These are phyloP conservation scores for Saturnispora ahearnii DNA, from an alignment of 805 yeast species.

Conservation along the genomic window DNA sequence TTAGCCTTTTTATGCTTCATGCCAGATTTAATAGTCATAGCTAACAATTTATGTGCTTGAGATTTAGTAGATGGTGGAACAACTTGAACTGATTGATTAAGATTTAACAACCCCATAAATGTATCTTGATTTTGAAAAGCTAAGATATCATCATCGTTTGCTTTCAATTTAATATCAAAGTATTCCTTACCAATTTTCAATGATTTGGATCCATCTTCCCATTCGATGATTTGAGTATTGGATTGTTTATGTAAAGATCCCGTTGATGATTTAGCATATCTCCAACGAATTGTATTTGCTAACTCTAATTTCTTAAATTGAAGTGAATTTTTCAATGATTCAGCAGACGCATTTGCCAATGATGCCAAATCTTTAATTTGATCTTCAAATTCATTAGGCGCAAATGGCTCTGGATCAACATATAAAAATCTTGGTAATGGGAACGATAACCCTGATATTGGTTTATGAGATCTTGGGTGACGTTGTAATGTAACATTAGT, in stretches of 20 bases:
- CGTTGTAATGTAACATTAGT: slow-evolving; percentile 39
- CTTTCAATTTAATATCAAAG: slow-evolving; percentile 64
- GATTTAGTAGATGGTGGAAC: slow-evolving; percentile 90
- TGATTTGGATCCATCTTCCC: slow-evolving; percentile 90
- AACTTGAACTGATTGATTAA: slow-evolving; percentile 60
- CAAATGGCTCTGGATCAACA: slow-evolving; percentile 82
- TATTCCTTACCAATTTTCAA: slow-evolving; percentile 80
- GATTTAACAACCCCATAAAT: slow-evolving; percentile 56
- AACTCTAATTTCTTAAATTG: slow-evolving; percentile 26
- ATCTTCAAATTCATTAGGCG: slow-evolving; percentile 42
- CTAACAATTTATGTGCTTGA: slow-evolving; percentile 68
- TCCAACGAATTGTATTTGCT: slow-evolving; percentile 82
- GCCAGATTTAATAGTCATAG: slow-evolving; percentile 52
- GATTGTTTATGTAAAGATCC: slow-evolving; percentile 76
- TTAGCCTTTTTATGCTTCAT: slow-evolving; percentile 38
- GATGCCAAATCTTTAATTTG: slow-evolving; percentile 40
- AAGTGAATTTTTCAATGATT: slow-evolving; percentile 37
- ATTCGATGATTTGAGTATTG: slow-evolving; percentile 80
- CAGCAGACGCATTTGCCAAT: not conserved
- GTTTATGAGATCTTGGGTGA: slow-evolving; percentile 39
- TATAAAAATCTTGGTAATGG: slow-evolving; percentile 77
- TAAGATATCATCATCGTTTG: slow-evolving; percentile 61
- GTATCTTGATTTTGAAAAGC: slow-evolving; percentile 66
- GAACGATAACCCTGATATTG: slow-evolving; percentile 30
- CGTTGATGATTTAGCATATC: slow-evolving; percentile 67